A percentile compares a stretch with the other conserved stretches of the same genome.
Evolutionary conservation across 108 stramenopile species (phyloP).

Genomic region (Cyclostephanos invisitatus): DNA sequence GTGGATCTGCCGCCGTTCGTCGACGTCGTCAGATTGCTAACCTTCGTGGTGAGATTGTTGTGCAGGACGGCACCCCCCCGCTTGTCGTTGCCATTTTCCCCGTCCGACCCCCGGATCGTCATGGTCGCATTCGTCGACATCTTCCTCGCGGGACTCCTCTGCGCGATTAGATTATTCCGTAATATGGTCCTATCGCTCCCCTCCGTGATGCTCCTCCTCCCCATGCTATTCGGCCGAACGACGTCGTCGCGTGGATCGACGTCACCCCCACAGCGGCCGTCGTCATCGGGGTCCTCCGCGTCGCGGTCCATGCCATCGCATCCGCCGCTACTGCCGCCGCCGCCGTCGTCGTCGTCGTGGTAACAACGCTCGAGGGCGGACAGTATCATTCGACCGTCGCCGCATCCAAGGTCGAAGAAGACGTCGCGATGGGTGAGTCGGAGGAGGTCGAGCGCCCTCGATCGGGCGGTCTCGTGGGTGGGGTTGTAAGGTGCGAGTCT

Average conservation of each 20-base stretch:
- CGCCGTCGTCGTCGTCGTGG: slow-evolving; percentile 6
- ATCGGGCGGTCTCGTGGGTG: slow-evolving; percentile 61
- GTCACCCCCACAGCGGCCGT: background rate
- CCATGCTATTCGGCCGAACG: background rate
- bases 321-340: background rate
- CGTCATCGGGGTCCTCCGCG: background rate
- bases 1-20: background rate
- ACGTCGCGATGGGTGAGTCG: slow-evolving; percentile 52
- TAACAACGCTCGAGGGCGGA: slow-evolving; percentile 47
- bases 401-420: slow-evolving; percentile 88
- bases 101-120: background rate
- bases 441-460: slow-evolving; percentile 54
- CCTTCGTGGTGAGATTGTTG: background rate
- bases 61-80: background rate
- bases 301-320: background rate
- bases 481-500: slow-evolving; percentile 76
- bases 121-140: background rate
- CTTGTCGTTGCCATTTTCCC: background rate
- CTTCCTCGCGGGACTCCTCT: background rate
- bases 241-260: background rate
- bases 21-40: background rate
- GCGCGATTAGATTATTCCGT: background rate
- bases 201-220: background rate
- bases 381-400: slow-evolving; percentile 79
- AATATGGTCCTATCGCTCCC: background rate